Percentiles rank a stretch among this genome's conserved stretches.
Conservation (phyloP, 352 stramenopile species). For the Globisporangium ultimum region DNA sequence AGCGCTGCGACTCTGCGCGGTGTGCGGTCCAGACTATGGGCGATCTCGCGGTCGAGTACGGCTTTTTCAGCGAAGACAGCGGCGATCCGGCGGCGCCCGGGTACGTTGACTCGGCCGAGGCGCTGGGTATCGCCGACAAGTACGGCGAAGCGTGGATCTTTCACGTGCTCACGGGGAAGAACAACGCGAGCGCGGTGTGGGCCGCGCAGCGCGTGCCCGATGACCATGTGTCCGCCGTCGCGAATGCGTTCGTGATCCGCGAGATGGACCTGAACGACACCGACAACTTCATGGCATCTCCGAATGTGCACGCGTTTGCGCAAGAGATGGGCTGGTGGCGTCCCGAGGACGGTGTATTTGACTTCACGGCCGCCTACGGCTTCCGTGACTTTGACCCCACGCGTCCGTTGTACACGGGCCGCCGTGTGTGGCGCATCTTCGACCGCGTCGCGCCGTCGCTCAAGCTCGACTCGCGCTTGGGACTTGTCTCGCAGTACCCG, state of each 20-base stretch:
- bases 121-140: slow-evolving; percentile 85
- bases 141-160: slow-evolving; percentile 92
- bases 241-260: slow-evolving; percentile 93
- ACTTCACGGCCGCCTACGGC: slow-evolving; percentile 73
- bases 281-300: slow-evolving; percentile 86
- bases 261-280: slow-evolving; percentile 74
- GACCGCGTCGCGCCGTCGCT: slow-evolving; percentile 77
- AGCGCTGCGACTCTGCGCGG: slow-evolving; percentile 80
- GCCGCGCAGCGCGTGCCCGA: slow-evolving; percentile 90
- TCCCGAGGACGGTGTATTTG: slow-evolving; percentile 36
- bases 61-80: slow-evolving; percentile 93
- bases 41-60: slow-evolving; percentile 86
- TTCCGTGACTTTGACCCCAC: slow-evolving; percentile 56
- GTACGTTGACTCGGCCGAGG: slow-evolving; percentile 77
- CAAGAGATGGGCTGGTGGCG: slow-evolving; percentile 86
- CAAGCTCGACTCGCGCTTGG: slow-evolving; percentile 58
- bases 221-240: slow-evolving; percentile 86
- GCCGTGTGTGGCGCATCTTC: slow-evolving; percentile 89
- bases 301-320: slow-evolving; percentile 84
- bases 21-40: slow-evolving; percentile 91
- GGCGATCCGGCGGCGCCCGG: slow-evolving; percentile 52
- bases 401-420: slow-evolving; percentile 66
- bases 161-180: slow-evolving; percentile 89
- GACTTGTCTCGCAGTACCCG: slow-evolving; percentile 59
- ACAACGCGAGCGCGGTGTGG: slow-evolving; percentile 90